phyloP scores from a whole-genome alignment of 495 filamentous ascomycete genomes.

The Penicillium soppii region DNA sequence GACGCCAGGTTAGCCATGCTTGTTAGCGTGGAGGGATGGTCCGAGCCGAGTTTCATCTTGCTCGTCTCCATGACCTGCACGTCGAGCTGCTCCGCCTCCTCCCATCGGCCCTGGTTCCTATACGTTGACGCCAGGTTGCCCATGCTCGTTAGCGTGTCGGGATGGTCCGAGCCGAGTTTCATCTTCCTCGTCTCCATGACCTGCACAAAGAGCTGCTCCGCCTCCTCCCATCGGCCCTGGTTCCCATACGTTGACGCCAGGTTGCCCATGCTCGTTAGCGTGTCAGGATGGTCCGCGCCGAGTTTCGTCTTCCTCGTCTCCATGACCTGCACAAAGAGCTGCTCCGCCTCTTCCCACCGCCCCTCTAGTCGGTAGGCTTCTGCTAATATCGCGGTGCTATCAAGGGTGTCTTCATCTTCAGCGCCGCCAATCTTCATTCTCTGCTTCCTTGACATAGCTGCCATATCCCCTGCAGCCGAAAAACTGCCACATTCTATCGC shows the following conservation, averaged over 20 bases:
- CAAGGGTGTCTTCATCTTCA: conserved; percentile 14
- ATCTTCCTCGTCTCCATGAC: conserved; percentile 5
- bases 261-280: conserved; percentile 21
- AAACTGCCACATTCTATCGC: background rate
- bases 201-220: background rate
- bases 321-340: background rate
- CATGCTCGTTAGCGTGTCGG: conserved; percentile 20
- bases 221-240: conserved; percentile 25
- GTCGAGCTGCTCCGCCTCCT: background rate
- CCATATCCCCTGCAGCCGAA: background rate
- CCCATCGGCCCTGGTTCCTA: background rate
- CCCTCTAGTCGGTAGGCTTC: conserved; percentile 20
- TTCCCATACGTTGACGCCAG: conserved; percentile 22
- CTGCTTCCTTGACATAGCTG: background rate
- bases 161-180: conserved; percentile 19
- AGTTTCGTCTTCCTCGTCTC: conserved; percentile 13
- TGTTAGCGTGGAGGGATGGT: conserved; percentile 28
- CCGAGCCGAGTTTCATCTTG: background rate
- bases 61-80: background rate
- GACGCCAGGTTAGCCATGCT: conserved; percentile 11
- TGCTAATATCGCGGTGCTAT: conserved; percentile 20
- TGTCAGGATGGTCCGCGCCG: conserved; percentile 37
- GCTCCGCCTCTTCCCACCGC: conserved; percentile 14
- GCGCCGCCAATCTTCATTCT: conserved; percentile 7
- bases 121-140: background rate